These are phyloP conservation scores for Paramecium sexaurelia DNA, from an alignment of 73 alveolate species.

Conservation along the genomic window DNA sequence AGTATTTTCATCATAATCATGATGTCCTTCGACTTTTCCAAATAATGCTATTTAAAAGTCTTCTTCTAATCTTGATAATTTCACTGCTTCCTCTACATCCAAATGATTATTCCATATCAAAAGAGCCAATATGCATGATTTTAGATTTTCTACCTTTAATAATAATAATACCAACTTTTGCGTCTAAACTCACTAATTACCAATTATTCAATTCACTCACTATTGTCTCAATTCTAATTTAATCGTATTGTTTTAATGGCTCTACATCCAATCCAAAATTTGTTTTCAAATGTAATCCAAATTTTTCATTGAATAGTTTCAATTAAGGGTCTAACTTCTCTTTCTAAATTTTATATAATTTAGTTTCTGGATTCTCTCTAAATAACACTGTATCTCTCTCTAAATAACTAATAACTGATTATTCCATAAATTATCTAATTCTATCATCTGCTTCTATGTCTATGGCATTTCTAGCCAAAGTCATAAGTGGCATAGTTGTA, in stretches of 20 bases:
- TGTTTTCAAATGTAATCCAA: constrained; percentile 8
- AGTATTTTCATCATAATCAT: constrained; percentile 65
- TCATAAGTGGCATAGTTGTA: constrained; percentile 56
- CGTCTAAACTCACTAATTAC: constrained; percentile 57
- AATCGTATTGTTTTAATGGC: constrained; percentile 25
- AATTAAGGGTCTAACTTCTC: constrained; percentile 54
- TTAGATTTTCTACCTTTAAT: constrained; percentile 34
- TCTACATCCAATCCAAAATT: constrained; percentile 22
- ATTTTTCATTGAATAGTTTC: constrained; percentile 27
- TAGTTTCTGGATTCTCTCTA: constrained; percentile 56
- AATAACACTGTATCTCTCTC: constrained; percentile 63
- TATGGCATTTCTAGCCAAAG: constrained; percentile 48
- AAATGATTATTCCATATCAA: constrained; percentile 16
- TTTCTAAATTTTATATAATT: constrained; percentile 34
- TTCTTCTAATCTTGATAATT: constrained; percentile 66
- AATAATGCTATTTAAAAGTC: constrained; percentile 49
- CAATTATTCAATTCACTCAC: constrained; percentile 51
- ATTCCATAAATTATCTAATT: constrained; percentile 58
- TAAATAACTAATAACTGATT: constrained; percentile 35
- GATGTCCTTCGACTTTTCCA: constrained; percentile 69
- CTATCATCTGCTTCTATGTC: constrained; percentile 55
- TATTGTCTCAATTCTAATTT: not conserved
- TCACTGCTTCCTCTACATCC: constrained; percentile 21
- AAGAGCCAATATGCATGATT: constrained; percentile 60
- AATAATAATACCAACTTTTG: not conserved